Evolutionary conservation across 2,329 filamentous ascomycete genomes (phyloP).

Genomic region (Falciphora oryzae): DNA sequence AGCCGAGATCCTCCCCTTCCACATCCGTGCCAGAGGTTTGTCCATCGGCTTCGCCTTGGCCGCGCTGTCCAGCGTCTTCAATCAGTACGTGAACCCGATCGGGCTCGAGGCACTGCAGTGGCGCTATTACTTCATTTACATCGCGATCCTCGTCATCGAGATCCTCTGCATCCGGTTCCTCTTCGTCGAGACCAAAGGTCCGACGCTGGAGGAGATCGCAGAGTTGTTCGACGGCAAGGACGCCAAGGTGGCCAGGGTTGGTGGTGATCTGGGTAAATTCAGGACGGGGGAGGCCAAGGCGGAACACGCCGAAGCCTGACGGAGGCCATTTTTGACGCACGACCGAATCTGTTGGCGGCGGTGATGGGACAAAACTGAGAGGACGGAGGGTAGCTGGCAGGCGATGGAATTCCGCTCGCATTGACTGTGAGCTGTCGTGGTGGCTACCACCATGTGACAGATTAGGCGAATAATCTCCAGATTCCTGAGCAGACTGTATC

Average conservation of each 20-base stretch:
- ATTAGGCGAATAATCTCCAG: too few relatives aligned
- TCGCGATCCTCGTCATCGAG: conserved; percentile 24
- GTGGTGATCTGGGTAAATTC: neutral
- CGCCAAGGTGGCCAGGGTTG: conserved; percentile 2
- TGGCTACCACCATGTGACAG: too few relatives aligned
- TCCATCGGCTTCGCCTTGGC: conserved; percentile 22
- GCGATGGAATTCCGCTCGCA: too few relatives aligned
- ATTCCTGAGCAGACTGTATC: too few relatives aligned
- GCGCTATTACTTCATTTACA: conserved; percentile 33
- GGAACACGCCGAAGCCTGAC: neutral
- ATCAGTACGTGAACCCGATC: conserved; percentile 35
- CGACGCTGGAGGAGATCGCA: conserved; percentile 15
- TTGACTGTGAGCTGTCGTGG: too few relatives aligned
- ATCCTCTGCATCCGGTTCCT: conserved; percentile 27
- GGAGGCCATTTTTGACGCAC: too few relatives aligned
- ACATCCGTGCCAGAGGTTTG: conserved; percentile 29
- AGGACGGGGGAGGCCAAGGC: neutral
- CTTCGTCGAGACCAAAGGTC: conserved; percentile 20
- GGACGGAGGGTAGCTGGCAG: too few relatives aligned
- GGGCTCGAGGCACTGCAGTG: conserved; percentile 28
- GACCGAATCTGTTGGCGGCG: too few relatives aligned
- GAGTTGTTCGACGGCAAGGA: conserved; percentile 25
- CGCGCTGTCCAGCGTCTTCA: conserved; percentile 26
- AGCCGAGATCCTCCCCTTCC: conserved; percentile 37
- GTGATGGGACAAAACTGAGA: too few relatives aligned